Evolutionary conservation across 2,329 filamentous ascomycete species (phyloP).

Genomic region (Colletotrichum falcatum): DNA sequence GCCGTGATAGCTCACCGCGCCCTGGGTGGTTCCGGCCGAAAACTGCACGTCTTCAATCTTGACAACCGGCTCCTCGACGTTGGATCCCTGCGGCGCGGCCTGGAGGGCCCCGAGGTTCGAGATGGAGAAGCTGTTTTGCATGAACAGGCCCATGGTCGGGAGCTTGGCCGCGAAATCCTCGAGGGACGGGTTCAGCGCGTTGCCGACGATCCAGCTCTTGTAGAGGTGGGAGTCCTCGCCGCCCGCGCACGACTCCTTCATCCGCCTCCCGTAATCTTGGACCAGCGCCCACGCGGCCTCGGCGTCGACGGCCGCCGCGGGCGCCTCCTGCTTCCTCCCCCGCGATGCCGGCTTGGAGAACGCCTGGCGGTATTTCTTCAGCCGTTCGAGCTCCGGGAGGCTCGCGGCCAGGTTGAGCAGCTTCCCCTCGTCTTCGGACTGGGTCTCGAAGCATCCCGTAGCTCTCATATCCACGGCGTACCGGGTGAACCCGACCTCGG

Average conservation of each 20-base stretch:
- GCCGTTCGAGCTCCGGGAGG: conserved; percentile 14
- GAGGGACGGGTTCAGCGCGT: conserved; percentile 43
- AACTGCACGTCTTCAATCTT: conserved; percentile 41
- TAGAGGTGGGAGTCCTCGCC: conserved; percentile 25
- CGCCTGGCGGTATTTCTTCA: conserved; percentile 24
- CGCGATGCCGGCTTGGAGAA: background rate
- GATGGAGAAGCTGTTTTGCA: conserved; percentile 35
- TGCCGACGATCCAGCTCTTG: conserved; percentile 33
- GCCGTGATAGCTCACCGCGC: conserved; percentile 32
- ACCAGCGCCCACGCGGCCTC: conserved; percentile 26
- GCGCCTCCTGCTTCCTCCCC: background rate
- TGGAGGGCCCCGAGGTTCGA: conserved; percentile 41
- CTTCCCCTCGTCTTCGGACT: conserved; percentile 11
- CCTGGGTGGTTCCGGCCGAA: conserved; percentile 31
- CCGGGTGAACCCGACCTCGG: conserved; percentile 41
- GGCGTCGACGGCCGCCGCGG: background rate
- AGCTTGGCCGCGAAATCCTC: conserved; percentile 42
- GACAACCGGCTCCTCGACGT: conserved; percentile 3
- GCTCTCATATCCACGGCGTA: conserved; percentile 55
- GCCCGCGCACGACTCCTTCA: conserved; percentile 19
- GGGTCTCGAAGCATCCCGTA: conserved; percentile 9
- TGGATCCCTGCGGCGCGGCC: background rate
- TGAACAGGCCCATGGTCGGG: conserved; percentile 13
- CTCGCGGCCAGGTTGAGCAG: conserved; percentile 33
- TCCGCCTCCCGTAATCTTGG: conserved; percentile 19